phyloP scores from a whole-genome alignment of 148 eudicot species.

The Hydrangea macrophylla region DNA sequence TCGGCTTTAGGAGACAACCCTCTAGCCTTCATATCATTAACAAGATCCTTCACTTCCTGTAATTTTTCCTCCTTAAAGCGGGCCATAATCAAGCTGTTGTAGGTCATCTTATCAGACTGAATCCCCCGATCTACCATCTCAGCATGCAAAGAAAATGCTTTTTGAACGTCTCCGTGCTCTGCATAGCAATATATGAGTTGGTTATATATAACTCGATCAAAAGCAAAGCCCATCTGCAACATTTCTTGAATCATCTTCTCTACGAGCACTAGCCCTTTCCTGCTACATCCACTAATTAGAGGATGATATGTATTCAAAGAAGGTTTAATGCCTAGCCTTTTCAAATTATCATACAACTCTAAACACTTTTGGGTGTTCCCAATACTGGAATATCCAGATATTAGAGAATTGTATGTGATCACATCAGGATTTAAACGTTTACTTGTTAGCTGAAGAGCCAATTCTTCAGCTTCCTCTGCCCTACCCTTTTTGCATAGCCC shows the following conservation, averaged over 20 bases:
- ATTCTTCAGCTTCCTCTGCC: conserved; percentile 64
- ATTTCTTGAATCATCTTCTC: conserved; percentile 60
- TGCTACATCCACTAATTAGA: conserved; percentile 38
- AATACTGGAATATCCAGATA: conserved; percentile 46
- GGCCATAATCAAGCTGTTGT: conserved; percentile 60
- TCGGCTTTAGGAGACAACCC: conserved; percentile 56
- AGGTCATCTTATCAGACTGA: conserved; percentile 65
- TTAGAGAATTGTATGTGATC: conserved; percentile 66
- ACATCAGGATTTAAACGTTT: conserved; percentile 65
- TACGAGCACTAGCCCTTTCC: conserved; percentile 26
- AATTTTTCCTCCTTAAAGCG: conserved; percentile 44
- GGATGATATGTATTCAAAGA: conserved; percentile 63
- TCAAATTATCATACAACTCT: conserved; percentile 60
- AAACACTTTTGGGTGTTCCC: conserved; percentile 46
- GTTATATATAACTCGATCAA: conserved; percentile 67
- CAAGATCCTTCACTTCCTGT: conserved; percentile 42
- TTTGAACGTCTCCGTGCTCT: conserved; percentile 49
- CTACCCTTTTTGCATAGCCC: conserved; percentile 70
- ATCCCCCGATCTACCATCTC: conserved; percentile 58
- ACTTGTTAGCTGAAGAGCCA: conserved; percentile 33
- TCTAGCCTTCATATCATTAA: conserved; percentile 60
- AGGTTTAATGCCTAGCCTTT: conserved; percentile 55
- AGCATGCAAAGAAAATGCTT: conserved; percentile 35
- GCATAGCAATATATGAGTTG: conserved; percentile 54
- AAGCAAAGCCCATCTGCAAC: conserved; percentile 41